Base-by-base conservation (phyloP, 768 basidiomycete genomes). In the Termitomyces titanicus region DNA sequence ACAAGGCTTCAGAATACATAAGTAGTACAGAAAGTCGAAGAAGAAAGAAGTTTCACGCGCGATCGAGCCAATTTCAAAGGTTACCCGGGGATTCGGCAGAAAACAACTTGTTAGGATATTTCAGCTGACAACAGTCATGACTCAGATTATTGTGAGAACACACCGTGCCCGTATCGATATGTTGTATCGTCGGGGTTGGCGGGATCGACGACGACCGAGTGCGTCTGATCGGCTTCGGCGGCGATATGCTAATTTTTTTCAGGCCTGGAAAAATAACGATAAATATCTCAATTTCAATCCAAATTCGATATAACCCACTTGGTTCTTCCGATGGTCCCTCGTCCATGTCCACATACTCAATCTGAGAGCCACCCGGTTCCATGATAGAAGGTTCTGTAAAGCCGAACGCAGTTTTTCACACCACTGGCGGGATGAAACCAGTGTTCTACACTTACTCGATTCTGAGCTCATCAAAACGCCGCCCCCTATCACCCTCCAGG, bases 401-500 rank as follows among this genome's bases (percentile, higher is more conserved):
- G 17, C 10, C 38, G 7, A 49, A 8, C 35, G 24, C 3, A 31
- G 15, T 51, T 35, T 22, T 37, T 37, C 10, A 11, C 5, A 29
- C 34, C 2, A 13, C 12, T 15, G 31, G n/a, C 3, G 18, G 6
- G 13, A 47, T 47, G 42, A 31, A 5, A 29, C 10, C 18, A 29
- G 24, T 20, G 18, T 8, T 47, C 45, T 40, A 22, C 27, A 47
- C 54, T 31, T 29, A 61, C 57, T 60, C 38, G 62, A 39, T 58
- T 59, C 81, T 31, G 55, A 51, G 56, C 77, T 79, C 75, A 89
- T 77, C 68, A 80, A 76, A n/a, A 89, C 88, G 3, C 88, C 88
- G 13, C 88, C 88, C 0, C 88, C 86, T 48, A 90, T 86, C 12
- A 90, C 87, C 40, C 88, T 78, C 88, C 88, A 90, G 4, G 79